Evolutionary conservation across 768 basidiomycete species (phyloP), one percentile per base, ranked within the genome.

Genomic region (Collybia nuda): DNA sequence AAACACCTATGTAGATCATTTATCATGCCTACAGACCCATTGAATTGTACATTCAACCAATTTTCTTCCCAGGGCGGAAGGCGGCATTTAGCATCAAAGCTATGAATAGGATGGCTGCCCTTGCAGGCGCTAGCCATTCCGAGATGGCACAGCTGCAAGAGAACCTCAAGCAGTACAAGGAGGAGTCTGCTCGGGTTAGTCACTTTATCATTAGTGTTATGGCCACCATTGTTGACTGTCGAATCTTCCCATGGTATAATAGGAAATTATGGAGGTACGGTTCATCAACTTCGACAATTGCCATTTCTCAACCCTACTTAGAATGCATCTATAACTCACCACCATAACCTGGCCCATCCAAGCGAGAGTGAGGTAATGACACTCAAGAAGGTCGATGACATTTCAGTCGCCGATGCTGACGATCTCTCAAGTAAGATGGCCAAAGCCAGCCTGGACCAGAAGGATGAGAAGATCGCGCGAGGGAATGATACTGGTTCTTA

Each of bases 71-170:
- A 93, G 92, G 93, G 91, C 86, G 87, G 57, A 90, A 89, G 65
- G 93, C 91, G 2, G 89, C 91, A 2, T 78, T 86, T 62, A 84
- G 89, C 43, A 91, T 96, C 76, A 86, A 86, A 64, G 93, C 93
- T 11, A 79, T 93, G 67, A 85, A 84, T 58, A 77, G 92, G 51
- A 86, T 96, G 86, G 76, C 86, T 15, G 70, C 76, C 28, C 73
- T 88, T 28, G 80, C 76, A 1, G 61, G 66, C 12, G 62, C 72
- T 40, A 67, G 78, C 39, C 65, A 72, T 22, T 60, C 70, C 2
- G 73, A 73, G 37, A 75, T 77, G 2, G 74, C 75, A 46, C 70
- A 77, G 56, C 70, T 90, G 45, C 76, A 77, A 40, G 77, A 76
- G 40, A 78, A 86, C 40, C 65, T 95, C 19, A 71, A 73, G 57